phyloP scores from a whole-genome alignment of 176 grass and related monocot genomes.

The Triticum urartu region DNA sequence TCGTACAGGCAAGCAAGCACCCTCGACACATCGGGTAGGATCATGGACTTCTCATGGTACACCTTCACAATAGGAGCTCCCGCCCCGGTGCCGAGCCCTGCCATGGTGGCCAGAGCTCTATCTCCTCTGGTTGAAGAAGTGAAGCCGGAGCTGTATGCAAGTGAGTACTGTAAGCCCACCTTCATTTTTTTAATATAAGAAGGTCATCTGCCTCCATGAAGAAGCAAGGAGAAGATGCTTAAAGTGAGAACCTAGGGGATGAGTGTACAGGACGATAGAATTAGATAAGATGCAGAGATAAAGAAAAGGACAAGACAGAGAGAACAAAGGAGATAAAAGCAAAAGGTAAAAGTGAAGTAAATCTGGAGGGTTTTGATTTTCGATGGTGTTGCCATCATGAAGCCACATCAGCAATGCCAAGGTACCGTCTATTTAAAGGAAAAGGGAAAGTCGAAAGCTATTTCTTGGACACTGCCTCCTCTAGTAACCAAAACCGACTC shows the following conservation, averaged over 20 bases:
- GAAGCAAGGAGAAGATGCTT: slow-evolving; percentile 92
- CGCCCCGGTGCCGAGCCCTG: slow-evolving; percentile 30
- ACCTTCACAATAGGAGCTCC: slow-evolving; percentile 49
- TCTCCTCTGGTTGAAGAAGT: slow-evolving; percentile 19
- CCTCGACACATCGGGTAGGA: slow-evolving; percentile 74
- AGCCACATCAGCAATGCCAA: neutral
- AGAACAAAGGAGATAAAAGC: slow-evolving; percentile 22
- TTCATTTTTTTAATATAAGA: slow-evolving; percentile 47
- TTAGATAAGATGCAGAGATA: slow-evolving; percentile 19
- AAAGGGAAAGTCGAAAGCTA: neutral
- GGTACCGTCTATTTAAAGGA: slow-evolving; percentile 6
- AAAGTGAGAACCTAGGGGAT: slow-evolving; percentile 25
- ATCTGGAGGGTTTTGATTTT: slow-evolving; percentile 18
- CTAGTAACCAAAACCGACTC: neutral
- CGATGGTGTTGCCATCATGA: neutral
- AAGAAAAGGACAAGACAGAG: slow-evolving; percentile 41
- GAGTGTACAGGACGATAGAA: neutral
- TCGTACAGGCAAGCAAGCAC: slow-evolving; percentile 85
- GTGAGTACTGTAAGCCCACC: slow-evolving; percentile 10
- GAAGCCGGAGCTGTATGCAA: slow-evolving; percentile 17
- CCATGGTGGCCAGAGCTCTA: slow-evolving; percentile 49
- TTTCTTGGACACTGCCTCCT: slow-evolving; percentile 21
- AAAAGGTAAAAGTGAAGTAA: slow-evolving; percentile 43
- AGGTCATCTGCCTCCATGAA: slow-evolving; percentile 35
- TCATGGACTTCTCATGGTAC: slow-evolving; percentile 63